Base-by-base conservation (phyloP, 495 filamentous ascomycete species). In the Neurospora sp. region DNA sequence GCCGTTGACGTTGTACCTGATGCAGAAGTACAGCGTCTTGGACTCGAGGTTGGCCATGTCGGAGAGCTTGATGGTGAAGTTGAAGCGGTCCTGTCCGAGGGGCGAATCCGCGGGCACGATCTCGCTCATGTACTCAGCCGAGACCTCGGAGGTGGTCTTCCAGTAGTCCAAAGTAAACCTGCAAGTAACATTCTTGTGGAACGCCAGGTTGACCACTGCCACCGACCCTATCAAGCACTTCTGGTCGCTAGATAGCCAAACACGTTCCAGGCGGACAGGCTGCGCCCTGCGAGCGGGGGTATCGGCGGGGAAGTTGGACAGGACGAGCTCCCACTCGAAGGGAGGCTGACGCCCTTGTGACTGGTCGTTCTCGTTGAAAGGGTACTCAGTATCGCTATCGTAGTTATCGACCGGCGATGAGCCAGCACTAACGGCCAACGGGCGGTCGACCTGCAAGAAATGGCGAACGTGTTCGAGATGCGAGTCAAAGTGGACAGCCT, bases 101-200 rank as follows among this genome's bases (percentile, higher is more conserved):
- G 89, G 83, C 9, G 79, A 81, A 61, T 92, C 90, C 71, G 88
- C 88, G 46, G 88, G 90, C 12, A 89, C 87, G 40, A 94, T 87
- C 82, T 96, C 92, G 71, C 91, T 87, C 80, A 90, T 91, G 82
- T 88, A 99, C 77, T 97, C 94, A 10, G 94, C 96, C 48, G 87
- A 86, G 4, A 99, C 91, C 79, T 99, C 96, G 2, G 96, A 99
- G 3, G 94, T 94, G 0, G 96, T 99, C 84, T 95, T 96, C 96
- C 96, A 99, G 79, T 94, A 94, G 81, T 99, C 96, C 71, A 98
- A 88, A 1, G 96, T 98, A 79, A 99, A 99, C 38, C 96, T 89
- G 80, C 93, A 94, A 27, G 91, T 88, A 46, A 99, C 94, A 11
- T 84, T 79, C 80, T 99, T 99, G 59, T 97, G 90, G 83, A 96